Evolutionary conservation across 164 flowering plant genomes (phyloP).

Genomic region (Saururus chinensis): DNA sequence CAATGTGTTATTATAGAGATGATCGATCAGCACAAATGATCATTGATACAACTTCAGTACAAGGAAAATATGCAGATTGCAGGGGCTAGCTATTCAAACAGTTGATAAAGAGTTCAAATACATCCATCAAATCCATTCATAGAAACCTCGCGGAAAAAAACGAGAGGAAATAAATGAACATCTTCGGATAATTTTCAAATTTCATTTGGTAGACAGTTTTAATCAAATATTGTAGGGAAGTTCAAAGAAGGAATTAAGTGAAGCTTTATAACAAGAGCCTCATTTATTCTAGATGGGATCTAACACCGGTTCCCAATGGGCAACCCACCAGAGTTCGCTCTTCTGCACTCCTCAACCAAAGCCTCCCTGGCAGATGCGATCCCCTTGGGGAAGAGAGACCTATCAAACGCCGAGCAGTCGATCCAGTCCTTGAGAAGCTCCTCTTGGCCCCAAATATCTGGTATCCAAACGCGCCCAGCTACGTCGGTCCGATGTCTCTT

Average conservation of each 20-base stretch:
- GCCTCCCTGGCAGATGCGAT: slow-evolving; percentile 43
- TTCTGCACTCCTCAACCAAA: slow-evolving; percentile 28
- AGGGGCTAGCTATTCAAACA: too few relatives aligned
- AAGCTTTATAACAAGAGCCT: neutral
- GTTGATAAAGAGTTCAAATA: too few relatives aligned
- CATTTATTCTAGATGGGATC: neutral
- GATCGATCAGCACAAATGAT: too few relatives aligned
- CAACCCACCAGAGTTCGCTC: slow-evolving; percentile 17
- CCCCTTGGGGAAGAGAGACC: slow-evolving; percentile 31
- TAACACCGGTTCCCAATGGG: slow-evolving; percentile 28
- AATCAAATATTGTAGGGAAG: neutral
- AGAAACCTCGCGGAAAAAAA: too few relatives aligned
- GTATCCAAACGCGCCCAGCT: slow-evolving; percentile 42
- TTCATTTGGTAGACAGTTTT: too few relatives aligned
- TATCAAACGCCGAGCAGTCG: slow-evolving; percentile 41
- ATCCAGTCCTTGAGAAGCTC: slow-evolving; percentile 52
- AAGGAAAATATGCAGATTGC: too few relatives aligned
- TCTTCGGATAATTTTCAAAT: too few relatives aligned
- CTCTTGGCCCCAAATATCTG: slow-evolving; percentile 64
- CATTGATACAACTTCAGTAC: too few relatives aligned
- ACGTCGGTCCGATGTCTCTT: slow-evolving; percentile 40
- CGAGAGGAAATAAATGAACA: too few relatives aligned
- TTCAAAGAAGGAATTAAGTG: neutral
- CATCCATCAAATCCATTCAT: too few relatives aligned
- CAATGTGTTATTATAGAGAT: too few relatives aligned